Evolutionary conservation across 1,284 basidiomycete species (phyloP).

Genomic region (Irpex rosettiformis): DNA sequence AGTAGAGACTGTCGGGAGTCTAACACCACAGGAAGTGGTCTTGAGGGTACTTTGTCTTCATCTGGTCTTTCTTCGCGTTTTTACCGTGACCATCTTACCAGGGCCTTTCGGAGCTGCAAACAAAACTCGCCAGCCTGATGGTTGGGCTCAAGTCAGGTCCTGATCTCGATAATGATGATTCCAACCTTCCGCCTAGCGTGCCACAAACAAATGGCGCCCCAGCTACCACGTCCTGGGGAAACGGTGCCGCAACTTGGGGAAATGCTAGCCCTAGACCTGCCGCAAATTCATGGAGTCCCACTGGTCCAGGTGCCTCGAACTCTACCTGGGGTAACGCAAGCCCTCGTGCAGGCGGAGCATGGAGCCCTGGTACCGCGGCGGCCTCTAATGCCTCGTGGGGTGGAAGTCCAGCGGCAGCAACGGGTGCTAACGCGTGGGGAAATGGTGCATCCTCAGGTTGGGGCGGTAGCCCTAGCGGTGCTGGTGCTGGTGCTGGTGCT

Average conservation of each 20-base stretch:
- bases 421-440: conserved; percentile 7
- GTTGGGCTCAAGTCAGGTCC: conserved; percentile 65
- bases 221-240: conserved; percentile 18
- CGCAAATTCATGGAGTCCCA: conserved; percentile 15
- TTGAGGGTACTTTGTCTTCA: conserved; percentile 56
- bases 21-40: conserved; percentile 86
- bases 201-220: conserved; percentile 17
- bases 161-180: conserved; percentile 42
- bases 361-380: conserved; percentile 8
- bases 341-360: conserved; percentile 3
- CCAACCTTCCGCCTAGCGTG: conserved; percentile 12
- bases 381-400: conserved; percentile 7
- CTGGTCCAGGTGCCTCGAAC: not conserved
- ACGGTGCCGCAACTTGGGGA: conserved; percentile 26
- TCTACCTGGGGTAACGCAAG: conserved; percentile 8
- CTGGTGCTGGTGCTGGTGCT: conserved; percentile 21
- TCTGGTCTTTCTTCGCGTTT: not conserved
- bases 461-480: conserved; percentile 16
- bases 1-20: conserved; percentile 87
- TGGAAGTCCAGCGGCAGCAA: conserved; percentile 7
- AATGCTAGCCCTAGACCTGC: not conserved
- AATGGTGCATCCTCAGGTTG: conserved; percentile 1
- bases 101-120: conserved; percentile 80
- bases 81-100: conserved; percentile 28
- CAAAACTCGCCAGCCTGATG: conserved; percentile 79